phyloP scores from a whole-genome alignment of 805 yeast genomes.

The Pichia eremophila region DNA sequence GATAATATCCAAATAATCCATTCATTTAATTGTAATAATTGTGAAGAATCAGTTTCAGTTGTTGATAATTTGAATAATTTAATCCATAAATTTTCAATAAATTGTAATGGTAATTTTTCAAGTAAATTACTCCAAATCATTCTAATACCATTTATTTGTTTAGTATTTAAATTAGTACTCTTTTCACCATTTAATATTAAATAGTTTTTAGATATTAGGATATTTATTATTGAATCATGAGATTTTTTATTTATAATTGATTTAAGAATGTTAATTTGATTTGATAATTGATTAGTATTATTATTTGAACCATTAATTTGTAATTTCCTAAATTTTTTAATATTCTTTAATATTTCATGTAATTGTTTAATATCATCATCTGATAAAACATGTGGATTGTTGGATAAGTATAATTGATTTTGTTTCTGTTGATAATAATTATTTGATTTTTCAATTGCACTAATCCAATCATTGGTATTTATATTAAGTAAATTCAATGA shows the following conservation, averaged over 20 bases:
- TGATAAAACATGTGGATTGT: not conserved
- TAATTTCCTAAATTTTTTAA: conserved; percentile 41
- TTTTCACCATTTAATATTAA: conserved; percentile 20
- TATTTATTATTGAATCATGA: conserved; percentile 15
- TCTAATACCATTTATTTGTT: conserved; percentile 21
- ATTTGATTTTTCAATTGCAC: not conserved
- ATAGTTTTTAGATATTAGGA: conserved; percentile 26
- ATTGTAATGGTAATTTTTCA: conserved; percentile 13
- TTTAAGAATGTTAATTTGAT: conserved; percentile 2
- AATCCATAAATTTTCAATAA: conserved; percentile 11
- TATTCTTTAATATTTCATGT: conserved; percentile 35
- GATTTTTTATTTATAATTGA: not conserved
- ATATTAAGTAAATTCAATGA: not conserved
- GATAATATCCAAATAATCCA: conserved; percentile 10
- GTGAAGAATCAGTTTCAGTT: not conserved
- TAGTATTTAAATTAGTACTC: conserved; percentile 13
- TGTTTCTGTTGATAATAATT: too few relatives aligned
- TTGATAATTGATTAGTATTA: conserved; percentile 32
- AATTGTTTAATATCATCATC: not conserved
- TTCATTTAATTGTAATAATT: not conserved
- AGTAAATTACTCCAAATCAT: conserved; percentile 23
- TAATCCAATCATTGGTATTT: not conserved
- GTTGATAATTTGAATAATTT: conserved; percentile 10
- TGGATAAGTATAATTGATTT: not conserved
- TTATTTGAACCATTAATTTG: conserved; percentile 28